Percentiles rank a stretch among this genome's conserved stretches.
Evolutionary conservation across 257 asterid species (phyloP).

Genomic region (Solanum peruvianum): DNA sequence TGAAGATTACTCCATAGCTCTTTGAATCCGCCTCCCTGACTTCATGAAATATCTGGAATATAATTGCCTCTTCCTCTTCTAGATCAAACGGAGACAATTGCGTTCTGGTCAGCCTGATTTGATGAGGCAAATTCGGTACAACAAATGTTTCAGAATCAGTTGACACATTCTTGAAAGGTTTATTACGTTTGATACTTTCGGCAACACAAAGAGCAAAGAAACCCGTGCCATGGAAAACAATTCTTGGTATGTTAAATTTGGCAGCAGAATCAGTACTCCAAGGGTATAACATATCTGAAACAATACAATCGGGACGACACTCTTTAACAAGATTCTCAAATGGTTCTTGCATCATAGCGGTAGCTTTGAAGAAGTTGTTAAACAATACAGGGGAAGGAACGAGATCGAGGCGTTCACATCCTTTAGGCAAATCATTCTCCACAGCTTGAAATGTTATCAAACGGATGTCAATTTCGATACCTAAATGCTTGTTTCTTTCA

Average conservation of each 20-base stretch:
- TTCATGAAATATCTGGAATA: background rate
- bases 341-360: conserved; percentile 19
- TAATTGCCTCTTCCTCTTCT: background rate
- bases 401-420: conserved; percentile 22
- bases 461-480: conserved; percentile 15
- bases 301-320: conserved; percentile 17
- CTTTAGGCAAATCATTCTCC: conserved; percentile 23
- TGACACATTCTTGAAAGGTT: conserved; percentile 20
- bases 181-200: conserved; percentile 10
- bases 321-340: conserved; percentile 21
- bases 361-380: conserved; percentile 2
- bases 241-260: conserved; percentile 31
- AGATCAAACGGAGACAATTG: conserved; percentile 12
- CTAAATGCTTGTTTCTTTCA: conserved; percentile 6
- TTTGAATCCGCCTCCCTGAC: conserved; percentile 5
- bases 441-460: conserved; percentile 21
- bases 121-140: conserved; percentile 21
- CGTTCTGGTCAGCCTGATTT: conserved; percentile 2
- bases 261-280: conserved; percentile 39
- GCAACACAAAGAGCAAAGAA: conserved; percentile 12
- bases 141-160: conserved; percentile 34
- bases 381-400: background rate
- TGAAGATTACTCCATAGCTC: conserved; percentile 34
- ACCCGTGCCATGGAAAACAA: conserved; percentile 30
- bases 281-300: conserved; percentile 34